A percentile compares a stretch with the other conserved stretches of the same genome.
Evolutionary conservation across 305 asterid genomes (phyloP).

Genomic region (Ajuga reptans): DNA sequence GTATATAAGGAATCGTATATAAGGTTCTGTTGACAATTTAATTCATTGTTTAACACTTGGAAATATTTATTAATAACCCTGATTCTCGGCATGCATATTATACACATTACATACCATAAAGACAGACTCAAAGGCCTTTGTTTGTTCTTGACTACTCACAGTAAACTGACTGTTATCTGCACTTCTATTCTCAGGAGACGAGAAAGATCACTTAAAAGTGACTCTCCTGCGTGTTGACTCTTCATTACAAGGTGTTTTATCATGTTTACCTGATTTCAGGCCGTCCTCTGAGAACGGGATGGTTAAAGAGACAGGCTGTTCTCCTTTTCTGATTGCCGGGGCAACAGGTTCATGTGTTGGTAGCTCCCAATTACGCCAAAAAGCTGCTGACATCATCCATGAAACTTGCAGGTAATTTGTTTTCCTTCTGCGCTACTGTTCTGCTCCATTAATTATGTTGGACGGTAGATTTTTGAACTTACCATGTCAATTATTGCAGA

Average conservation of each 20-base stretch:
- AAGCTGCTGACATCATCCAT: constrained; percentile 81
- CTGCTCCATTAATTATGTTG: constrained; percentile 6
- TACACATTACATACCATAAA: not conserved
- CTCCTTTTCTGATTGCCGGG: constrained; percentile 83
- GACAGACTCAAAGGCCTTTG: constrained; percentile 11
- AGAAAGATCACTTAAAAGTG: constrained; percentile 99
- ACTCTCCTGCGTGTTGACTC: constrained; percentile 97
- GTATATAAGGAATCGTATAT: not conserved
- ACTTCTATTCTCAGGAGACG: constrained; percentile 60
- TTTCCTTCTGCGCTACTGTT: constrained; percentile 21
- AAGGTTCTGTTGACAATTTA: constrained; percentile 11
- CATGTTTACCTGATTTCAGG: constrained; percentile 96
- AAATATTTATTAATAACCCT: not conserved
- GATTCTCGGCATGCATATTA: not conserved
- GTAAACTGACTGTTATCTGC: constrained; percentile 22
- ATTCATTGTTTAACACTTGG: constrained; percentile 5
- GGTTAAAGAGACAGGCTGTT: constrained; percentile 48
- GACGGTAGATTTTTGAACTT: constrained; percentile 27
- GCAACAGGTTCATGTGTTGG: constrained; percentile 92
- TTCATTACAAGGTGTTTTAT: constrained; percentile 89
- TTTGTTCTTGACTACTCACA: constrained; percentile 18
- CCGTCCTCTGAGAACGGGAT: constrained; percentile 65
- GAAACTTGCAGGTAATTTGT: constrained; percentile 63
- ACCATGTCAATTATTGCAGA: constrained; percentile 39
- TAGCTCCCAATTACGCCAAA: constrained; percentile 69